Conservation (phyloP, 352 stramenopile genomes). For the Globisporangium orthogonon region DNA sequence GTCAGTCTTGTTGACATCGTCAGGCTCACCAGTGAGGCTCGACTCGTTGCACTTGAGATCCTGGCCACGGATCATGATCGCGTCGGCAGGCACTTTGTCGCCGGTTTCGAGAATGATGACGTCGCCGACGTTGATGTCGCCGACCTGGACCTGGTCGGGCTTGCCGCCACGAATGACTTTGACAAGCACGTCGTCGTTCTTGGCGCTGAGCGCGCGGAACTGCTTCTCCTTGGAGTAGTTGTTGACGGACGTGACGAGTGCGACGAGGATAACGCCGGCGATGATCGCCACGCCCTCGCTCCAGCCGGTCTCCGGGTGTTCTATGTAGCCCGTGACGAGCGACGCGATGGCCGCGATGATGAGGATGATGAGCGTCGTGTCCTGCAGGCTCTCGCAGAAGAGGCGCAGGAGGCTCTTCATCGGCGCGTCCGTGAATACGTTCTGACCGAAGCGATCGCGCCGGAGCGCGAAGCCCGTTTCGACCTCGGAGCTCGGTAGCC, state of each 20-base stretch:
- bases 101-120: constrained; percentile 91
- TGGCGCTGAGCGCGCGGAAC: constrained; percentile 78
- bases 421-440: constrained; percentile 66
- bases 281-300: constrained; percentile 95
- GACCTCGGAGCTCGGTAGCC: constrained; percentile 51
- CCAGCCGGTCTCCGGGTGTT: constrained; percentile 83
- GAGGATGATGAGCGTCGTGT: constrained; percentile 88
- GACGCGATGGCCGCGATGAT: constrained; percentile 85
- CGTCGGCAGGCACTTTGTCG: constrained; percentile 94
- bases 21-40: constrained; percentile 93
- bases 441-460: constrained; percentile 48
- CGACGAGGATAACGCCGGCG: constrained; percentile 90
- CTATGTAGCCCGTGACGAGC: constrained; percentile 72
- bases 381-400: constrained; percentile 85
- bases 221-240: constrained; percentile 95
- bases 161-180: constrained; percentile 69
- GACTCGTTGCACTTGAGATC: constrained; percentile 96
- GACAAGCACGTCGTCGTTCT: constrained; percentile 86
- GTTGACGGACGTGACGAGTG: constrained; percentile 92
- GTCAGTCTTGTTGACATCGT: constrained; percentile 86
- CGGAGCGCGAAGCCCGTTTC: constrained; percentile 48
- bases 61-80: constrained; percentile 86
- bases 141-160: constrained; percentile 61
- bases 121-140: constrained; percentile 75
- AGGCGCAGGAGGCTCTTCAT: constrained; percentile 77